phyloP scores from a whole-genome alignment of 2,329 filamentous ascomycete species.

The Blastomyces parvus region DNA sequence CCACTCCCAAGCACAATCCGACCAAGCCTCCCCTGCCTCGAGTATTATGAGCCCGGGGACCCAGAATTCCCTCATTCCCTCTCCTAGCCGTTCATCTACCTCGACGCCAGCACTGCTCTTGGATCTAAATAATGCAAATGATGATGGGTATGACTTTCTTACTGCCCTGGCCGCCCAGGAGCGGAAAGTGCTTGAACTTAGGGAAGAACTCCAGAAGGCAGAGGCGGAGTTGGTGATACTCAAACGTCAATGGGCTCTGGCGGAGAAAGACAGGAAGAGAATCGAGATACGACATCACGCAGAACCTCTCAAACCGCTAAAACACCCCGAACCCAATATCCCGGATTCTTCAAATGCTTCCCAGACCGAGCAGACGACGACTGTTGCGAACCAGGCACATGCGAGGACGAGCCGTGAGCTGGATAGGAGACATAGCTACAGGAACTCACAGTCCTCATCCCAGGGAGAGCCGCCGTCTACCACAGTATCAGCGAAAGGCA shows the following conservation, averaged over 20 bases:
- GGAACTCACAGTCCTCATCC: constrained; percentile 42
- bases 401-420: constrained; percentile 48
- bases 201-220: constrained; percentile 76
- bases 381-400: constrained; percentile 22
- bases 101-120: constrained; percentile 10
- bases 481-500: constrained; percentile 32
- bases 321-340: constrained; percentile 25
- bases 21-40: constrained; percentile 23
- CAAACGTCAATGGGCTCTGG: constrained; percentile 72
- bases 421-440: constrained; percentile 61
- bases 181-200: constrained; percentile 77
- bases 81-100: constrained; percentile 22
- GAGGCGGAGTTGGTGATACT: constrained; percentile 65
- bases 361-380: constrained; percentile 18
- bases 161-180: constrained; percentile 89
- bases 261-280: constrained; percentile 68
- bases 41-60: constrained; percentile 27
- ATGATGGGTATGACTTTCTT: constrained; percentile 59
- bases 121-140: constrained; percentile 35
- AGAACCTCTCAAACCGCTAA: constrained; percentile 51
- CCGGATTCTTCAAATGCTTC: constrained; percentile 11
- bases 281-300: constrained; percentile 52
- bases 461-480: constrained; percentile 25
- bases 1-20: constrained; percentile 15
- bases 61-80: constrained; percentile 26